phyloP scores from a whole-genome alignment of 164 flowering plant species.

The Vitis labrusca region DNA sequence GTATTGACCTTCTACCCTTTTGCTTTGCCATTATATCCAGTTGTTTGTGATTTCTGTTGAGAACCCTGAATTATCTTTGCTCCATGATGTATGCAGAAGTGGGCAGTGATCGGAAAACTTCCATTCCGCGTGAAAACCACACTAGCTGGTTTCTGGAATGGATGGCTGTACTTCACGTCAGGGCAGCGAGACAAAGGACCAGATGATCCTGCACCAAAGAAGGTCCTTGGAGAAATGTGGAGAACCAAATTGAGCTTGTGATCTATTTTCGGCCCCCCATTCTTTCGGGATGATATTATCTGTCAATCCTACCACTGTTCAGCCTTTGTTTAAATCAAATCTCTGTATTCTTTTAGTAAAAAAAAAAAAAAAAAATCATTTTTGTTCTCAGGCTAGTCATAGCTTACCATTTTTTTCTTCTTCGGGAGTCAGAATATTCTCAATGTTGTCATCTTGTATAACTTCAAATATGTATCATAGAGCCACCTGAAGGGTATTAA shows the following conservation, averaged over 20 bases:
- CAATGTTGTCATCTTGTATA: no score
- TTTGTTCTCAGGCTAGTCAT: no score
- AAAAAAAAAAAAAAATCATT: no score
- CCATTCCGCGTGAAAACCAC: constrained; percentile 73
- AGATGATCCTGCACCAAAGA: constrained; percentile 62
- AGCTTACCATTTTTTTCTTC: no score
- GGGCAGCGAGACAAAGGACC: constrained; percentile 78
- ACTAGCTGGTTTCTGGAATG: constrained; percentile 67
- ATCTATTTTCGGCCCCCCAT: no score
- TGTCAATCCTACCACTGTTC: no score
- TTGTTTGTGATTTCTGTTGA: background rate
- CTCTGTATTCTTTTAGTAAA: no score
- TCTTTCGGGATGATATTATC: no score
- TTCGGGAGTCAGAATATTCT: no score
- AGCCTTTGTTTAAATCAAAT: no score
- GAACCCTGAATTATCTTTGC: background rate
- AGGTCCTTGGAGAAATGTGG: constrained; percentile 62
- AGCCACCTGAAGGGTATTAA: no score
- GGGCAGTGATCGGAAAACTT: constrained; percentile 62
- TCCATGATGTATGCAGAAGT: constrained; percentile 41
- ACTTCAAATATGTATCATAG: no score
- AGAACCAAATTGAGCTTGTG: constrained; percentile 42
- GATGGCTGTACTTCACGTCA: constrained; percentile 74
- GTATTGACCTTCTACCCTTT: constrained; percentile 23
- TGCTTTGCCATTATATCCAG: background rate